phyloP scores from a whole-genome alignment of 2,329 filamentous ascomycete genomes.

The Endoconidiophora laricicola region DNA sequence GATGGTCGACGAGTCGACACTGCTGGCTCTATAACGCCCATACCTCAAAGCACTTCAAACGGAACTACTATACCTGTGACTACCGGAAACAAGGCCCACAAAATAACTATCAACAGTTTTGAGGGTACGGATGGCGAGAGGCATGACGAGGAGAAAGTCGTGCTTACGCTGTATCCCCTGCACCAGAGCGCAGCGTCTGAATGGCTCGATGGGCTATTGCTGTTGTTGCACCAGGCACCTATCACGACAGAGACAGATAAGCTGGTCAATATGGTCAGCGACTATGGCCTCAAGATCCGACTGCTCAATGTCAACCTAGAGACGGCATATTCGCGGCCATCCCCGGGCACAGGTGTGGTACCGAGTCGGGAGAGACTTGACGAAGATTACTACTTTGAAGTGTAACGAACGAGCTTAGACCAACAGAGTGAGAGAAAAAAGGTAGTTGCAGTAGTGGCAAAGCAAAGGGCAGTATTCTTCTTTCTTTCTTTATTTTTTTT shows the following conservation, averaged over 20 bases:
- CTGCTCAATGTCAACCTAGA: slow-evolving; percentile 84
- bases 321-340: slow-evolving; percentile 49
- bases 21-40: neutral
- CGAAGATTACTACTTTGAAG: slow-evolving; percentile 85
- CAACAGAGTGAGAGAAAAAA: neutral
- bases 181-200: slow-evolving; percentile 77
- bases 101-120: slow-evolving; percentile 81
- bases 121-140: slow-evolving; percentile 23
- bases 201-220: slow-evolving; percentile 88
- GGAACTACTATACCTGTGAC: no score
- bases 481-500: neutral
- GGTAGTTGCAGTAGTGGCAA: neutral
- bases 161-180: slow-evolving; percentile 69
- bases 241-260: slow-evolving; percentile 96
- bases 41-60: neutral
- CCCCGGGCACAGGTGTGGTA: slow-evolving; percentile 54
- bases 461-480: neutral
- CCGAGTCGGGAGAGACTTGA: slow-evolving; percentile 74
- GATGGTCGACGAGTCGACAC: slow-evolving; percentile 3
- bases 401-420: slow-evolving; percentile 24
- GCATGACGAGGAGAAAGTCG: slow-evolving; percentile 45
- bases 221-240: slow-evolving; percentile 86
- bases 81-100: slow-evolving; percentile 40
- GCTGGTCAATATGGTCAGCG: slow-evolving; percentile 66
- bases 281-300: slow-evolving; percentile 85